Percentiles rank a stretch among this genome's conserved stretches.
Conservation (phyloP, 176 grass and related monocot genomes). For the Otatea glauca region DNA sequence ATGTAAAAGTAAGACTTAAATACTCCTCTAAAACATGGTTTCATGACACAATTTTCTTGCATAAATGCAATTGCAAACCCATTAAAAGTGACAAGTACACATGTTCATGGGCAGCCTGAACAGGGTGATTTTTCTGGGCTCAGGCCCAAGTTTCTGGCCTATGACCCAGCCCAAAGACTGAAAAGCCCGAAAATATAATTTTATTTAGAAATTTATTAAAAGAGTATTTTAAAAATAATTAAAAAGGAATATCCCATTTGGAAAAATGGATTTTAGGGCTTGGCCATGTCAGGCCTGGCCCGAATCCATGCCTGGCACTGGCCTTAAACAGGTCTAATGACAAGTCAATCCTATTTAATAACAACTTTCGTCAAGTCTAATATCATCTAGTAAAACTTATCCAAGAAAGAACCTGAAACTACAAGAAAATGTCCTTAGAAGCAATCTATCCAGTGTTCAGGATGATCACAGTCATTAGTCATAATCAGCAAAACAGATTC, state of each 20-base stretch:
- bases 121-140: not conserved
- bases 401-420: not conserved
- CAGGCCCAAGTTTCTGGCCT: not conserved
- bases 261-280: too few relatives aligned
- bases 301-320: not conserved
- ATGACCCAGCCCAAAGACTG: not conserved
- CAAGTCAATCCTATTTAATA: not conserved
- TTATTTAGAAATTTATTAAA: not conserved
- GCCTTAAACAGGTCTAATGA: not conserved
- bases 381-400: constrained; percentile 7
- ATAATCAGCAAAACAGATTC: not conserved
- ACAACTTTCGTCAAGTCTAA: not conserved
- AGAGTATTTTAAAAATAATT: too few relatives aligned
- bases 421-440: not conserved
- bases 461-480: not conserved
- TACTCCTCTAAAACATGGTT: not conserved
- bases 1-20: not conserved
- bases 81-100: not conserved
- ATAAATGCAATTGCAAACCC: not conserved
- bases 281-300: too few relatives aligned
- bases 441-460: not conserved
- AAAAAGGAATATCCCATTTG: too few relatives aligned
- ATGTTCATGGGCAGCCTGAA: not conserved
- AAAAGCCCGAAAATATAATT: not conserved
- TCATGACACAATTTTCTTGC: not conserved